Evolutionary conservation across 257 asterid species (phyloP).

Genomic region (Henckelia pumila): DNA sequence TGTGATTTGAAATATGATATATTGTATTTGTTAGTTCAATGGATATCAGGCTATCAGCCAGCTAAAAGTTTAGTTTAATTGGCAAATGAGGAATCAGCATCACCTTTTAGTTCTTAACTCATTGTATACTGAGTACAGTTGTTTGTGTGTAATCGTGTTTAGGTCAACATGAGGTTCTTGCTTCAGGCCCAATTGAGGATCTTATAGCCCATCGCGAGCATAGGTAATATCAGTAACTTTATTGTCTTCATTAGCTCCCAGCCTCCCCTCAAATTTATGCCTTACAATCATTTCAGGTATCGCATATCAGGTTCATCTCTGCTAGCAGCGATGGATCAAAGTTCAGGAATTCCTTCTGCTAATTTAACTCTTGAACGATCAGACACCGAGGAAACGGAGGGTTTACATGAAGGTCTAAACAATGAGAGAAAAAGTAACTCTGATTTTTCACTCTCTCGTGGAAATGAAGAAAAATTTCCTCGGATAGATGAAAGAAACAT

Average conservation of each 20-base stretch:
- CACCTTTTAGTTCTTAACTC: slow-evolving; percentile 7
- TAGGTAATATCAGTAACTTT: slow-evolving; percentile 47
- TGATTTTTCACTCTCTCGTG: slow-evolving; percentile 38
- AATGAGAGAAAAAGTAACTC: slow-evolving; percentile 35
- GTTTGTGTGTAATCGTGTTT: slow-evolving; percentile 25
- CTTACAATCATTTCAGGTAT: slow-evolving; percentile 51
- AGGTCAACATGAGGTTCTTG: slow-evolving; percentile 97
- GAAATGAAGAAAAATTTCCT: slow-evolving; percentile 51
- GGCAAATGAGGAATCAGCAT: slow-evolving; percentile 6
- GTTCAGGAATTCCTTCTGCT: slow-evolving; percentile 57
- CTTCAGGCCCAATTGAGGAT: slow-evolving; percentile 99
- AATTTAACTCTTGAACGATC: slow-evolving; percentile 46
- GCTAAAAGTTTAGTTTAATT: background rate
- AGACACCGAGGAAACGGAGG: slow-evolving; percentile 54
- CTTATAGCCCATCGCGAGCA: slow-evolving; percentile 99
- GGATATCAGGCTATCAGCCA: background rate
- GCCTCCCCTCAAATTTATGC: slow-evolving; percentile 19
- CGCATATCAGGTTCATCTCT: slow-evolving; percentile 96
- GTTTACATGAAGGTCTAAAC: slow-evolving; percentile 41
- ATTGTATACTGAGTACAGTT: slow-evolving; percentile 15
- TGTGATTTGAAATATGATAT: slow-evolving; percentile 16
- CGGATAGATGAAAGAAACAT: slow-evolving; percentile 69
- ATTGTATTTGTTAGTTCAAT: slow-evolving; percentile 2
- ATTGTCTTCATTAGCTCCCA: slow-evolving; percentile 16
- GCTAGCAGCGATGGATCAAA: slow-evolving; percentile 94